These are phyloP conservation scores for Liriodendron chinense DNA, from an alignment of 164 flowering plant genomes.

Conservation along the genomic window DNA sequence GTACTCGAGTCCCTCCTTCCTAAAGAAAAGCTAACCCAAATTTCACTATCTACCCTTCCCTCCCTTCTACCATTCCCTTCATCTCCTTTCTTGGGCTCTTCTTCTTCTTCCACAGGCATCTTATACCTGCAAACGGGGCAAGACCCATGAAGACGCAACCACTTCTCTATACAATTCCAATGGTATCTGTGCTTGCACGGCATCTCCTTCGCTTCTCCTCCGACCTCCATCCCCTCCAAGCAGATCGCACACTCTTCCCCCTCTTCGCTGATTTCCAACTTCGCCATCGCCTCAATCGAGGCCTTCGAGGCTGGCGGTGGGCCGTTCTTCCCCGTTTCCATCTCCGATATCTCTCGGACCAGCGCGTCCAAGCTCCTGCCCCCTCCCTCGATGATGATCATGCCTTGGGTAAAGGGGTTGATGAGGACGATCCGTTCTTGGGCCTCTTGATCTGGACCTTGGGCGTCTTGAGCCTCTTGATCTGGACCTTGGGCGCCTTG, in stretches of 20 bases:
- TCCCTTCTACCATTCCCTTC: conserved; percentile 20
- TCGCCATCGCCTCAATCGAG: conserved; percentile 58
- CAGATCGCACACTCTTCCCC: conserved; percentile 62
- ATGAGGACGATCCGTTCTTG: conserved; percentile 43
- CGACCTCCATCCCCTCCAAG: conserved; percentile 43
- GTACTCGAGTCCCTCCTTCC: neutral
- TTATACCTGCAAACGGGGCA: conserved; percentile 77
- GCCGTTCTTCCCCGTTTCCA: conserved; percentile 34
- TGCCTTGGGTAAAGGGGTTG: conserved; percentile 61
- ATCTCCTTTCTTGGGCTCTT: conserved; percentile 22
- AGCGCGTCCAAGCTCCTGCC: conserved; percentile 28
- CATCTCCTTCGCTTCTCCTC: conserved; percentile 57
- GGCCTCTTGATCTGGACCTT: conserved; percentile 24
- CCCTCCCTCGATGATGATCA: conserved; percentile 51
- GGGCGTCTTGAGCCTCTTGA: neutral
- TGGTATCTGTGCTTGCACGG: conserved; percentile 77
- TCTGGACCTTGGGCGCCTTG: neutral
- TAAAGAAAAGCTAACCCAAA: conserved; percentile 1
- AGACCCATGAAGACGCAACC: conserved; percentile 73
- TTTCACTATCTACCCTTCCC: conserved; percentile 19
- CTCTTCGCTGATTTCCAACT: conserved; percentile 26
- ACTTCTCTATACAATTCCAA: conserved; percentile 57
- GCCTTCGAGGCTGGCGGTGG: conserved; percentile 64
- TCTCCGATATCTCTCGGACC: conserved; percentile 20
- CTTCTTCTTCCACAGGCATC: conserved; percentile 61